phyloP scores from a whole-genome alignment of 1,284 basidiomycete species.

The Stereum hirsutum region DNA sequence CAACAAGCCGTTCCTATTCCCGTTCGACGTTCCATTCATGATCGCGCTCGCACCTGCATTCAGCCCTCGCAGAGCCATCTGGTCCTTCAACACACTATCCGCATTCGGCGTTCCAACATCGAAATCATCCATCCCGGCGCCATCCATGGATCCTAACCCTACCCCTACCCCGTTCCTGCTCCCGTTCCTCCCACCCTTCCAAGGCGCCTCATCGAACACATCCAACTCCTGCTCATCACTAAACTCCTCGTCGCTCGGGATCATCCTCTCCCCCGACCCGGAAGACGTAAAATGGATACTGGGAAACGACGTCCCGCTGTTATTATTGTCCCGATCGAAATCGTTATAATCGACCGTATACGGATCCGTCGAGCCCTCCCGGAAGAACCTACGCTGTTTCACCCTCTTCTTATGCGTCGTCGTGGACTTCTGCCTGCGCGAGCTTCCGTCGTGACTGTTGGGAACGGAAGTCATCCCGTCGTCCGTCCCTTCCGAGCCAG shows the following conservation, averaged over 20 bases:
- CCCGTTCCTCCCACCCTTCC: too few relatives aligned
- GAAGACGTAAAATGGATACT: slow-evolving; percentile 67
- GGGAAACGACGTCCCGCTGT: slow-evolving; percentile 52
- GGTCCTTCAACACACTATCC: too few relatives aligned
- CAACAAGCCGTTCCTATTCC: too few relatives aligned
- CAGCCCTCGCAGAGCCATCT: not conserved
- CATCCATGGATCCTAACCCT: too few relatives aligned
- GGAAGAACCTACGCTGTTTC: not conserved
- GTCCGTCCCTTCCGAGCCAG: slow-evolving; percentile 14
- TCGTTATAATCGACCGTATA: slow-evolving; percentile 56
- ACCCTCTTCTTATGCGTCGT: slow-evolving; percentile 11
- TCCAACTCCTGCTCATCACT: slow-evolving; percentile 29
- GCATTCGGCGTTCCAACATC: too few relatives aligned
- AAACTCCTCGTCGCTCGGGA: slow-evolving; percentile 27
- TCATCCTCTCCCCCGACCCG: slow-evolving; percentile 24
- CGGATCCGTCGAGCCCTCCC: slow-evolving; percentile 18
- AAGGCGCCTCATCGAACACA: slow-evolving; percentile 7
- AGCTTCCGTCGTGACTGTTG: too few relatives aligned
- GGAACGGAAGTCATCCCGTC: slow-evolving; percentile 48
- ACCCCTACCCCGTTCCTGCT: too few relatives aligned
- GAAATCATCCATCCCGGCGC: too few relatives aligned
- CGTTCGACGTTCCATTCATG: too few relatives aligned
- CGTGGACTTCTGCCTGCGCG: too few relatives aligned
- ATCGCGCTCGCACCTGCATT: slow-evolving; percentile 4
- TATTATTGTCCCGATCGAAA: slow-evolving; percentile 37